A percentile compares a stretch with the other conserved stretches of the same genome.
Conservation (phyloP, 192 early-diverging fungal species). For the Phlyctochytrium planicorne region DNA sequence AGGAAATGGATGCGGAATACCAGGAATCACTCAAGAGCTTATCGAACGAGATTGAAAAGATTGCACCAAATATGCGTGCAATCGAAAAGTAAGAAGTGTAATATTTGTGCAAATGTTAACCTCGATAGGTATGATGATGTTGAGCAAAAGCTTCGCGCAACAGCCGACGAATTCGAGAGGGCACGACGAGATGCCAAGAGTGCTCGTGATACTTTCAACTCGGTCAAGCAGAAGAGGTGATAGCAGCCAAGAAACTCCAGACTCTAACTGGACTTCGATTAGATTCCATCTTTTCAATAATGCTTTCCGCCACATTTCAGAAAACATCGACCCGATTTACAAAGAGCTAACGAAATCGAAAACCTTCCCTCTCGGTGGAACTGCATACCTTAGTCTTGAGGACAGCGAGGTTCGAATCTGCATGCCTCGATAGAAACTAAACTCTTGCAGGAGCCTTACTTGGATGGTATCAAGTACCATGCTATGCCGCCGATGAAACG, state of each 20-base stretch:
- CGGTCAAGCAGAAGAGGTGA: constrained; percentile 77
- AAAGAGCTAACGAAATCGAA: constrained; percentile 89
- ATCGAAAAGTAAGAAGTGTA: constrained; percentile 63
- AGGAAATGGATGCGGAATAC: constrained; percentile 66
- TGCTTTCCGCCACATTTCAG: constrained; percentile 86
- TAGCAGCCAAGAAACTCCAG: neutral
- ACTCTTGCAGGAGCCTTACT: constrained; percentile 76
- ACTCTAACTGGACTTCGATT: neutral
- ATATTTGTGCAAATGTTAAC: constrained; percentile 7
- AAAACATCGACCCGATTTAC: constrained; percentile 93
- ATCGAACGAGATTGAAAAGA: constrained; percentile 69
- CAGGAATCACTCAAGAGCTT: constrained; percentile 59
- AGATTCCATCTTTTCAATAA: constrained; percentile 76
- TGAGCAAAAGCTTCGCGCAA: constrained; percentile 71
- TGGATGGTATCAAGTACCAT: constrained; percentile 94
- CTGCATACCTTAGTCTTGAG: constrained; percentile 90
- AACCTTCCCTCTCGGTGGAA: constrained; percentile 89
- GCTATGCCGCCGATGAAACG: constrained; percentile 99
- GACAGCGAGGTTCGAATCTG: constrained; percentile 65
- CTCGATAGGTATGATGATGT: constrained; percentile 69
- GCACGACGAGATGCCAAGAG: constrained; percentile 76
- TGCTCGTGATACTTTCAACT: constrained; percentile 79
- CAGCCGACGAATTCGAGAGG: constrained; percentile 80
- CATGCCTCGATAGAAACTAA: neutral
- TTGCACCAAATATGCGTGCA: constrained; percentile 91